These are phyloP conservation scores for Cochlearia excelsa DNA, from an alignment of 345 rosid species.

Conservation along the genomic window DNA sequence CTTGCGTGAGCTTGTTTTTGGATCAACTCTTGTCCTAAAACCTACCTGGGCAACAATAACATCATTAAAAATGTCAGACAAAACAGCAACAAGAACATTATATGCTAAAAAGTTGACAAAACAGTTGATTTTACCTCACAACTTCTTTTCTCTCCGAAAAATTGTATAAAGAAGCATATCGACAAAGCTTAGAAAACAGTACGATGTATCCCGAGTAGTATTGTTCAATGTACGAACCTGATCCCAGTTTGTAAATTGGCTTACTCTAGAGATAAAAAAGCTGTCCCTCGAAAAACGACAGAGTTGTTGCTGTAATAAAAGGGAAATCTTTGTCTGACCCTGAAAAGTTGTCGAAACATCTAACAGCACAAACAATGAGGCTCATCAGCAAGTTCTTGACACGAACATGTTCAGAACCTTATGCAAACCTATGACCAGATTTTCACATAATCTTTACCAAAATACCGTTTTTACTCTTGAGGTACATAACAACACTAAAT, in stretches of 20 bases:
- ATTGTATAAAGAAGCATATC: too few species aligned
- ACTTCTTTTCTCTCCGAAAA: too few species aligned
- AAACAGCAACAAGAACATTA: too few species aligned
- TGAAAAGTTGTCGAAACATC: conserved; percentile 21
- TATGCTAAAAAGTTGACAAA: too few species aligned
- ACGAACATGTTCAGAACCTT: neutral
- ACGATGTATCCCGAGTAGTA: too few species aligned
- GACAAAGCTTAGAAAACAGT: too few species aligned
- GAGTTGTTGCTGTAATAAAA: neutral
- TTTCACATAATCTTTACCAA: neutral
- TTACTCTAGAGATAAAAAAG: conserved; percentile 22
- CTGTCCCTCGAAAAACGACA: conserved; percentile 7
- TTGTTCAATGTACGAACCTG: neutral
- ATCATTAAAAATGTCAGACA: too few species aligned
- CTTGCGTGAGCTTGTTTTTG: too few species aligned
- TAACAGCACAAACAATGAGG: conserved; percentile 14
- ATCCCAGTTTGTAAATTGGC: conserved; percentile 12
- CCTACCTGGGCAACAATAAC: too few species aligned
- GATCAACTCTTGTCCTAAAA: too few species aligned
- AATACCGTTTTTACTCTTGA: conserved; percentile 10
- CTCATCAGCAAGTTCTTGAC: conserved; percentile 1
- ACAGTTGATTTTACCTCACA: too few species aligned
- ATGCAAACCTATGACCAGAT: neutral
- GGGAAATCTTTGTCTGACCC: conserved; percentile 17
- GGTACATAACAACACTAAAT: conserved; percentile 18